phyloP scores from a whole-genome alignment of 2,329 filamentous ascomycete species.

The Neodidymelliopsis sp. region DNA sequence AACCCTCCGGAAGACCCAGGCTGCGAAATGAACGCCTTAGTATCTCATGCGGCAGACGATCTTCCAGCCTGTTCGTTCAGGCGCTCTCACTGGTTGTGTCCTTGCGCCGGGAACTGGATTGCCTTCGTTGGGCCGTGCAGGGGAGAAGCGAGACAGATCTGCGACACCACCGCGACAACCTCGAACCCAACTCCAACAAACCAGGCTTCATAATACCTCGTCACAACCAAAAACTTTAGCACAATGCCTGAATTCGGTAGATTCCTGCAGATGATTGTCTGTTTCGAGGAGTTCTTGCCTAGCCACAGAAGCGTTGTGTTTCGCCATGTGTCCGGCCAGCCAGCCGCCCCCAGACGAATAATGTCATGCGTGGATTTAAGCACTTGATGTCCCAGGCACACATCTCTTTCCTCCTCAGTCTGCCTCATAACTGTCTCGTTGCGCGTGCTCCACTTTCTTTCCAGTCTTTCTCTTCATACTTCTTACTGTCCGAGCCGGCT shows the following conservation, averaged over 20 bases:
- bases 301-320: conserved; percentile 48
- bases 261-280: conserved; percentile 36
- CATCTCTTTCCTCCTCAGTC: conserved; percentile 34
- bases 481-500: conserved; percentile 52
- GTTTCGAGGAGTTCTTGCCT: conserved; percentile 39
- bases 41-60: conserved; percentile 37
- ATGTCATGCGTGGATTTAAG: conserved; percentile 53
- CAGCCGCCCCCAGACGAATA: conserved; percentile 34
- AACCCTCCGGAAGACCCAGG: conserved; percentile 32
- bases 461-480: conserved; percentile 38
- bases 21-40: conserved; percentile 38
- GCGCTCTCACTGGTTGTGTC: conserved; percentile 27
- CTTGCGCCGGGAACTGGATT: conserved; percentile 24
- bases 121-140: conserved; percentile 31
- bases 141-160: conserved; percentile 47
- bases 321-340: conserved; percentile 42
- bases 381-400: conserved; percentile 39
- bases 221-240: conserved; percentile 25
- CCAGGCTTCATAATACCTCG: conserved; percentile 37
- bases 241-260: conserved; percentile 38
- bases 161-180: conserved; percentile 46
- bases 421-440: conserved; percentile 44
- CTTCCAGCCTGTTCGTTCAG: conserved; percentile 36
- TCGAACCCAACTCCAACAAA: conserved; percentile 45
- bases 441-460: conserved; percentile 47